Percentiles rank a stretch among this genome's conserved stretches.
Evolutionary conservation across 1,139 yeast genomes (phyloP).

Genomic region (Suhomyces guaymorum): DNA sequence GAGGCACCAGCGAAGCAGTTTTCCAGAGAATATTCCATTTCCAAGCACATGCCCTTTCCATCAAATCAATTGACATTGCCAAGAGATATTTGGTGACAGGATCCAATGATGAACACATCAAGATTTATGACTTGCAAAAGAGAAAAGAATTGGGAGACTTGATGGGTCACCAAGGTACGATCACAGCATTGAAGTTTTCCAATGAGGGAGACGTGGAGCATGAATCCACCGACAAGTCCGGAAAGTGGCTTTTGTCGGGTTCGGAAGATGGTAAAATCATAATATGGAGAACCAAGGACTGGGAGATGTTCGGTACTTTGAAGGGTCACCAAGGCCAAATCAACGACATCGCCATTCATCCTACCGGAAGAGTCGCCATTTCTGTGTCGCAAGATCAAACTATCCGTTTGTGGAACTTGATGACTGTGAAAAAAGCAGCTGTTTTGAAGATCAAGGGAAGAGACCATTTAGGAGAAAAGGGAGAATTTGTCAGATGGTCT

Average conservation of each 20-base stretch:
- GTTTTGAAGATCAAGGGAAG: slow-evolving; percentile 70
- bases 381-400: slow-evolving; percentile 86
- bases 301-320: slow-evolving; percentile 89
- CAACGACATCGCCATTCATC: slow-evolving; percentile 86
- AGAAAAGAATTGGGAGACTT: slow-evolving; percentile 92
- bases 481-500: slow-evolving; percentile 68
- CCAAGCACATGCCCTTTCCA: slow-evolving; percentile 88
- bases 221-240: slow-evolving; percentile 39
- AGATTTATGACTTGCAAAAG: slow-evolving; percentile 90
- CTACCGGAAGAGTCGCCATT: slow-evolving; percentile 87
- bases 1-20: slow-evolving; percentile 45
- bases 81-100: slow-evolving; percentile 90
- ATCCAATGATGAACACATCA: slow-evolving; percentile 92
- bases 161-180: slow-evolving; percentile 86
- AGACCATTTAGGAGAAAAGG: slow-evolving; percentile 62
- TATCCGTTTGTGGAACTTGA: slow-evolving; percentile 87
- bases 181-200: slow-evolving; percentile 75
- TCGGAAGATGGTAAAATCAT: slow-evolving; percentile 89
- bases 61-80: slow-evolving; percentile 80
- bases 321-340: slow-evolving; percentile 82
- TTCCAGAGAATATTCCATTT: slow-evolving; percentile 95
- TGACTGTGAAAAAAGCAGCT: slow-evolving; percentile 97
- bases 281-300: slow-evolving; percentile 94
- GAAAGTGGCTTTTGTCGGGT: slow-evolving; percentile 88
- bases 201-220: slow-evolving; percentile 35